These are phyloP conservation scores for Populus simonii DNA, from an alignment of 345 rosid species.

Conservation along the genomic window DNA sequence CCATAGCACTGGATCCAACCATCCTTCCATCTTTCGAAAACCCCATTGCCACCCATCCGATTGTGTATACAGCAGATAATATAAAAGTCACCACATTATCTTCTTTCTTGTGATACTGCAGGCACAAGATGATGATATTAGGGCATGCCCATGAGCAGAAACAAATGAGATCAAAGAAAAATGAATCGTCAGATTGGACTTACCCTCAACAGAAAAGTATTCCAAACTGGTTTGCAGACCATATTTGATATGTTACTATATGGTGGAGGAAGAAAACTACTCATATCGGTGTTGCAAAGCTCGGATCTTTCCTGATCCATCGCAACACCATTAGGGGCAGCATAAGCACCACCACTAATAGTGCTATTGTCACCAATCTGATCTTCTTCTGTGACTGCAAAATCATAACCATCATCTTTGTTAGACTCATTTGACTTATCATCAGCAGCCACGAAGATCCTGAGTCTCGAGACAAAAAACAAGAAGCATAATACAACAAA, in stretches of 20 bases:
- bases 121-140: not conserved
- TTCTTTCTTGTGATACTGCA: conserved; percentile 62
- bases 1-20: conserved; percentile 89
- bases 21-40: conserved; percentile 85
- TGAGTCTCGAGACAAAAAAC: conserved; percentile 23
- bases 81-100: conserved; percentile 65
- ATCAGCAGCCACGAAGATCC: conserved; percentile 21
- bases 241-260: conserved; percentile 60
- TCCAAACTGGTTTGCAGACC: conserved; percentile 72
- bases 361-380: not conserved
- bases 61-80: conserved; percentile 71
- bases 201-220: conserved; percentile 75
- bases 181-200: conserved; percentile 3
- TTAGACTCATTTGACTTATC: conserved; percentile 3
- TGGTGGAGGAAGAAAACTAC: conserved; percentile 70
- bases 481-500: conserved; percentile 31
- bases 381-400: conserved; percentile 6
- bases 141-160: not conserved
- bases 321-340: not conserved
- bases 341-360: not conserved
- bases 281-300: conserved; percentile 55
- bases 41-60: conserved; percentile 93
- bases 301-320: conserved; percentile 22
- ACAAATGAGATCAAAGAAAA: not conserved
- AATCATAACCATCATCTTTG: not conserved